Evolutionary conservation across 2,329 filamentous ascomycete species (phyloP).

Genomic region (Didymella sp.): DNA sequence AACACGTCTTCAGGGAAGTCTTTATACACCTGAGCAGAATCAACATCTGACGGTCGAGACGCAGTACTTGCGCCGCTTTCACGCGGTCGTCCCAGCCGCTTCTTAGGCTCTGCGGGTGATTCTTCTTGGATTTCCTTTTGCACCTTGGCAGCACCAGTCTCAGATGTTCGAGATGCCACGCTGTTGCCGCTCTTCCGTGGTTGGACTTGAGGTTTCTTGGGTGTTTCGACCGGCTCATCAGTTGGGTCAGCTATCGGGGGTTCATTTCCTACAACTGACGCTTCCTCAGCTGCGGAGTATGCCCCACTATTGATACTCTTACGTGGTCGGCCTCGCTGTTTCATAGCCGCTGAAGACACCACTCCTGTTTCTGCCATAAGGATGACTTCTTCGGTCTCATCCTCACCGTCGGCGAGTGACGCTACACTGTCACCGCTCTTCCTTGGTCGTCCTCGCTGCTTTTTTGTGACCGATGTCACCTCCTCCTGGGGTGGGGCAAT

Average conservation of each 20-base stretch:
- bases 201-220: background rate
- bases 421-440: background rate
- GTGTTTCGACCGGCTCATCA: accelerated
- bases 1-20: background rate
- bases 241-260: background rate
- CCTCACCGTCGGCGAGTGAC: background rate
- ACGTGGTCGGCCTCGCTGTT: background rate
- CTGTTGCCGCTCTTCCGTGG: constrained; percentile 4
- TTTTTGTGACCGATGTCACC: background rate
- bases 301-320: constrained; percentile 1
- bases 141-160: background rate
- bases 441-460: background rate
- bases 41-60: background rate
- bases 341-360: background rate
- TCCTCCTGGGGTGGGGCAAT: no score
- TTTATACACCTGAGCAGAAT: background rate
- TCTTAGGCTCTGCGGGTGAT: background rate
- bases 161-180: background rate
- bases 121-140: background rate
- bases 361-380: background rate
- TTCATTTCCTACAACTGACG: background rate
- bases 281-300: background rate
- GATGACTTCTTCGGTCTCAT: background rate
- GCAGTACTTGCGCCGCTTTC: background rate
- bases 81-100: background rate